These are phyloP conservation scores for Saccharum officinarum DNA, from an alignment of 176 grass and related monocot genomes.

Conservation along the genomic window DNA sequence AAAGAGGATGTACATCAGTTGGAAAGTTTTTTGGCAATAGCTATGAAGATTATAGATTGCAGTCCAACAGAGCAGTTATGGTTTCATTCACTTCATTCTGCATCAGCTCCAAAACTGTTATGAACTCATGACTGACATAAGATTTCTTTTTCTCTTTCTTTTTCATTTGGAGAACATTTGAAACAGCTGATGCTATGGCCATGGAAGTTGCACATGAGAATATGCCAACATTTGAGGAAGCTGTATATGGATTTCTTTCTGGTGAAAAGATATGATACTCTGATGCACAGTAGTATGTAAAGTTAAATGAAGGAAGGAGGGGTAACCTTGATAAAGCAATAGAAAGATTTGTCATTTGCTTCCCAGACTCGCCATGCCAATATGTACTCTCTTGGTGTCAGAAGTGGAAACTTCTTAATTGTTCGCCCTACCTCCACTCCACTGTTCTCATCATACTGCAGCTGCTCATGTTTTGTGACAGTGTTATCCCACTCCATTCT, in stretches of 20 bases:
- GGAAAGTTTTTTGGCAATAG: neutral
- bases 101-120: neutral
- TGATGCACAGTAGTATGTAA: neutral
- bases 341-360: slow-evolving; percentile 71
- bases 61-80: neutral
- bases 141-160: neutral
- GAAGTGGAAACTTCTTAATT: slow-evolving; percentile 91
- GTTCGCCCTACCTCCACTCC: slow-evolving; percentile 78
- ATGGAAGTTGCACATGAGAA: neutral
- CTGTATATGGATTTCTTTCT: neutral
- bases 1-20: neutral
- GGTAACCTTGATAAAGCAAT: slow-evolving; percentile 85
- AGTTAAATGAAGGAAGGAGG: slow-evolving; percentile 4
- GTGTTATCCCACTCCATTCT: slow-evolving; percentile 94
- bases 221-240: neutral
- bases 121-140: neutral
- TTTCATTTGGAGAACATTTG: neutral
- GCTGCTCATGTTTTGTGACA: slow-evolving; percentile 71
- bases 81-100: neutral
- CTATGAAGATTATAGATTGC: neutral
- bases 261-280: neutral
- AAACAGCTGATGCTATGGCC: neutral
- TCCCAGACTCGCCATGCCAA: slow-evolving; percentile 95
- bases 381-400: slow-evolving; percentile 93
- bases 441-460: slow-evolving; percentile 67